Conservation (phyloP, 495 filamentous ascomycete genomes). For the Cercophora newfieldiana region DNA sequence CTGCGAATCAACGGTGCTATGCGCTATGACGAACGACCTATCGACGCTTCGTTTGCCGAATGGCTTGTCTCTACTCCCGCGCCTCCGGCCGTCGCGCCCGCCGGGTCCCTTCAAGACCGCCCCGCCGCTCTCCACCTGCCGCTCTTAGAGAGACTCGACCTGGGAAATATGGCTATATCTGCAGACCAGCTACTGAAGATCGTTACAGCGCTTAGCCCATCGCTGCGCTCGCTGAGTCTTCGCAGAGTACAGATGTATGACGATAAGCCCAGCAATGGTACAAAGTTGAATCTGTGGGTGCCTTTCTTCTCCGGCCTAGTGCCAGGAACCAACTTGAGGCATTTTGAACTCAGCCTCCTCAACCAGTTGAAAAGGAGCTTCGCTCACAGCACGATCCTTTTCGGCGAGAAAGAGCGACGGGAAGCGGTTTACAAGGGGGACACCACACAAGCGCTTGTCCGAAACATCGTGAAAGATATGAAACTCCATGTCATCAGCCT, state of each 20-base stretch:
- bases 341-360: neutral
- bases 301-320: neutral
- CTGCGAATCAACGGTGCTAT: slow-evolving; percentile 34
- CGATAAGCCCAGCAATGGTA: slow-evolving; percentile 15
- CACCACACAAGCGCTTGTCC: neutral
- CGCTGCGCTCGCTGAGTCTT: slow-evolving; percentile 37
- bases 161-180: slow-evolving; percentile 34
- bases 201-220: slow-evolving; percentile 36
- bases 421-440: neutral
- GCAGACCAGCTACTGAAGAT: slow-evolving; percentile 29
- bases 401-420: neutral
- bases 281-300: neutral
- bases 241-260: slow-evolving; percentile 25
- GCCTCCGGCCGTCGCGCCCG: neutral
- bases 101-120: too few relatives aligned
- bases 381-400: neutral
- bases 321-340: neutral
- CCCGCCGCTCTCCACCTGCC: slow-evolving; percentile 17
- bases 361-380: neutral
- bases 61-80: neutral
- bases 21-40: neutral
- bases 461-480: neutral
- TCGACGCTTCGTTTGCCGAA: too few relatives aligned
- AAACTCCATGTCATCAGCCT: too few relatives aligned
- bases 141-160: slow-evolving; percentile 37